Base-by-base conservation (phyloP, 2,329 filamentous ascomycete species). In the Colletotrichum cereale region DNA sequence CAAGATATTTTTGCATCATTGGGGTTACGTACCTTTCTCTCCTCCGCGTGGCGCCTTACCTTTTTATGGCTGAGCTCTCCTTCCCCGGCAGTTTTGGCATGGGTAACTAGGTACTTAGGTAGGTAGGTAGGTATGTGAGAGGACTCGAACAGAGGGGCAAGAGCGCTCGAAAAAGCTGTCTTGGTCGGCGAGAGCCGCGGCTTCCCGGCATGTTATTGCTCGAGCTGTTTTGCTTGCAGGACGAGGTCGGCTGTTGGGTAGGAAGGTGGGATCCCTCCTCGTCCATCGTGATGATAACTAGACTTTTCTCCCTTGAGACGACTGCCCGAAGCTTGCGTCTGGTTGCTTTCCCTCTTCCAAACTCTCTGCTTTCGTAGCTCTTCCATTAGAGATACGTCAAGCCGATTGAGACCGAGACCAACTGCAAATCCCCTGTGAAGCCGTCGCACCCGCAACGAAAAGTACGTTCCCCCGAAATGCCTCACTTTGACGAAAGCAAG, bases 401-500 rank as follows among this genome's bases (percentile, higher is more conserved):
- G 16, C 18, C 38, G 3, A 4, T 44, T 12, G 11, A 58, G 38
- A 36, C 26, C 24, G 31, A 48, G 24, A 18, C 18, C 2, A 26
- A n/a, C 24, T 16, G 10, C n/a, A 14, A 40, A 55, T 11, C 29
- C 26, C 21, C 52, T 34, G 38, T 60, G 24, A 44, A 24, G 10
- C 38, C n/a, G 40, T 29, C 12, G 24, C 40, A 11, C 2, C 10
- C 3, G n/a, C 21, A 36, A 38, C 42, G n/a, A n/a, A 12, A 12
- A 26, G 3, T 21, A 34, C 7, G 12, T 40, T 31, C 18, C 26
- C 21, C 14, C 26, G 60, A 56, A 50, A 65, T 73, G 64, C 56
- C 60, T 38, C 50, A 47, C 2, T 86, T 86, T 70, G 75, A 82
- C 68, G 64, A 79, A 18, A 77, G 77, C 29, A 81, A 81, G 72